Evolutionary conservation across 768 basidiomycete species (phyloP).

Genomic region (Boletus vermiculosoides): DNA sequence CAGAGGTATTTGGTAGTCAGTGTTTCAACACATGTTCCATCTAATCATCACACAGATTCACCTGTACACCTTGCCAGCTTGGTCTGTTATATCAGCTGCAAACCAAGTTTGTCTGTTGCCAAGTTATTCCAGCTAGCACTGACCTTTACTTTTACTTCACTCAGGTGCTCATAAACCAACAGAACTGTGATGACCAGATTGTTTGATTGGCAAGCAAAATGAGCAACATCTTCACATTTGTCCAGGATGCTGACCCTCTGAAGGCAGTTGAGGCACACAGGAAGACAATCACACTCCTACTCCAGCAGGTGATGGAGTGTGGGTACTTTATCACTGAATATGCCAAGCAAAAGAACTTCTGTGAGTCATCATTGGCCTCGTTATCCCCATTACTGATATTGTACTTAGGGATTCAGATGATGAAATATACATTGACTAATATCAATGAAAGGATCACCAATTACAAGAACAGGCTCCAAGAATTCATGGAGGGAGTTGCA

Average conservation of each 20-base stretch:
- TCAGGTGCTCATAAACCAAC: neutral
- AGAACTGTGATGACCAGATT: neutral
- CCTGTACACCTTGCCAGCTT: no score
- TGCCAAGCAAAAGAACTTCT: neutral
- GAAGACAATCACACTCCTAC: neutral
- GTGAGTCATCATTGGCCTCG: neutral
- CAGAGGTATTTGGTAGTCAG: neutral
- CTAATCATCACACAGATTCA: neutral
- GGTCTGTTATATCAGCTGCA: no score
- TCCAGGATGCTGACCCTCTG: neutral
- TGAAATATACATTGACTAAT: no score
- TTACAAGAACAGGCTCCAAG: no score
- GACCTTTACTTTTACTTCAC: neutral
- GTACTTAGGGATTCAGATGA: neutral
- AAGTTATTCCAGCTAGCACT: neutral
- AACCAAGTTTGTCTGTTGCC: neutral
- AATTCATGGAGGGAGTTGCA: no score
- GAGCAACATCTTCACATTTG: neutral
- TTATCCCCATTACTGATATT: no score
- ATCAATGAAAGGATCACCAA: no score
- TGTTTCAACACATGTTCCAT: neutral
- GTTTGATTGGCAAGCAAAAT: neutral
- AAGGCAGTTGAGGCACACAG: neutral
- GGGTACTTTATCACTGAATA: slow-evolving; percentile 7
- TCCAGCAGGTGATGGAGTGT: slow-evolving; percentile 13